phyloP scores from a whole-genome alignment of 164 flowering plant genomes.

The Vitis amurensis region DNA sequence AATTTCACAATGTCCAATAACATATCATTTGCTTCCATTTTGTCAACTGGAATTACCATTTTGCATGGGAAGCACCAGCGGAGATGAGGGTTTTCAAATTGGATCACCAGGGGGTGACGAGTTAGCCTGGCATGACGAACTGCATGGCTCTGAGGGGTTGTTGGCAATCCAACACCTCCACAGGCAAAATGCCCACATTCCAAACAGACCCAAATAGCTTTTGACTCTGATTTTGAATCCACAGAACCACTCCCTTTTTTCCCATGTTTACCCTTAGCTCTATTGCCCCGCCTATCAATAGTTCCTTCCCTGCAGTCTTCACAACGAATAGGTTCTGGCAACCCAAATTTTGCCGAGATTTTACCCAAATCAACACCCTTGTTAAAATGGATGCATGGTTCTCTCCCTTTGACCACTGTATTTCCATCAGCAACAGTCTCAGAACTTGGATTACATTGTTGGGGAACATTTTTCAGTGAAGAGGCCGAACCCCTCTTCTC shows the following conservation, averaged over 20 bases:
- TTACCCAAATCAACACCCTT: slow-evolving; percentile 53
- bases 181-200: slow-evolving; percentile 85
- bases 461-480: slow-evolving; percentile 21
- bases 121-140: slow-evolving; percentile 55
- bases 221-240: slow-evolving; percentile 39
- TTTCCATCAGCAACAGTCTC: slow-evolving; percentile 35
- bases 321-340: slow-evolving; percentile 42
- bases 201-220: slow-evolving; percentile 85
- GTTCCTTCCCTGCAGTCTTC: slow-evolving; percentile 68
- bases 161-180: slow-evolving; percentile 84
- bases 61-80: slow-evolving; percentile 85
- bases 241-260: slow-evolving; percentile 42
- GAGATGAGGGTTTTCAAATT: slow-evolving; percentile 63
- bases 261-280: slow-evolving; percentile 66
- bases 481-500: slow-evolving; percentile 38
- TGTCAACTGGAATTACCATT: slow-evolving; percentile 48
- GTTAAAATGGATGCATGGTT: slow-evolving; percentile 56
- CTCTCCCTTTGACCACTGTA: slow-evolving; percentile 39
- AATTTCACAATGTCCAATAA: slow-evolving; percentile 53
- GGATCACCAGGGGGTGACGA: slow-evolving; percentile 68
- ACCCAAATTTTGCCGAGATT: slow-evolving; percentile 40
- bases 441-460: slow-evolving; percentile 13
- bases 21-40: slow-evolving; percentile 42
- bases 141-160: slow-evolving; percentile 64
- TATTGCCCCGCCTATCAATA: slow-evolving; percentile 44